Evolutionary conservation across 2,329 filamentous ascomycete species (phyloP), one percentile per base, ranked within the genome.

Genomic region (Fusarium agapanthi): DNA sequence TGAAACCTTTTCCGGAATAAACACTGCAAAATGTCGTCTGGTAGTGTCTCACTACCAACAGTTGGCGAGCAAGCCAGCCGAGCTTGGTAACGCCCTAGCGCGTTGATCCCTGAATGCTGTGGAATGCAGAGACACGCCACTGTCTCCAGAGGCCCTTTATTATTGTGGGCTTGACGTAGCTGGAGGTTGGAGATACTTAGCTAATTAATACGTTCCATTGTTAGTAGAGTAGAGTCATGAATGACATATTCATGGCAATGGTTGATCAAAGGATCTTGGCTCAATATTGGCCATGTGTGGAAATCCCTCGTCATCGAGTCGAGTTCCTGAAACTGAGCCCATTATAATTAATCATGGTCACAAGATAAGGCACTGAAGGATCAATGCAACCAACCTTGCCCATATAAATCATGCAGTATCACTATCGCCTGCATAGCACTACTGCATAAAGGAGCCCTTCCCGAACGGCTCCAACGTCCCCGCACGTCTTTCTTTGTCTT

Each of bases 71-170:
- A 74, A 74, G 56, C 71, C 71, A 74, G 71, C 71, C 71, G 56
- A 74, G 71, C 58, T 72, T 61, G 67, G 59, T 57, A 47, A 74
- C 67, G 63, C 67, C 54, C 30, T 67, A 56, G 62, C 32, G 62
- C 32, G 71, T 51, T 68, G 71, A 73, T 73, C 71, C 71, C 55
- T 74, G 55, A 45, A 41, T 28, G 13, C 35, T 61, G 67, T 61
- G 71, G 71, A 73, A 73, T 74, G 71, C 35, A 57, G 54, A 64
- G 37, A 44, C 50, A 28, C 67, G 71, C 71, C 71, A 73, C 67
- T 67, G 70, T 67, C 50, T 66, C 56, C 35, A 50, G 38, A 34
- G 60, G 32, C 61, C 60, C 67, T 57, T 59, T 57, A 53, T 41
- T 16, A 61, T 48, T 51, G 38, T 55, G 43, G 58, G 43, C 24